Evolutionary conservation across 225 moss, liverwort and hornwort genomes (phyloP), one percentile per base, ranked within the genome.

Genomic region (Pseudisothecium myosuroides): DNA sequence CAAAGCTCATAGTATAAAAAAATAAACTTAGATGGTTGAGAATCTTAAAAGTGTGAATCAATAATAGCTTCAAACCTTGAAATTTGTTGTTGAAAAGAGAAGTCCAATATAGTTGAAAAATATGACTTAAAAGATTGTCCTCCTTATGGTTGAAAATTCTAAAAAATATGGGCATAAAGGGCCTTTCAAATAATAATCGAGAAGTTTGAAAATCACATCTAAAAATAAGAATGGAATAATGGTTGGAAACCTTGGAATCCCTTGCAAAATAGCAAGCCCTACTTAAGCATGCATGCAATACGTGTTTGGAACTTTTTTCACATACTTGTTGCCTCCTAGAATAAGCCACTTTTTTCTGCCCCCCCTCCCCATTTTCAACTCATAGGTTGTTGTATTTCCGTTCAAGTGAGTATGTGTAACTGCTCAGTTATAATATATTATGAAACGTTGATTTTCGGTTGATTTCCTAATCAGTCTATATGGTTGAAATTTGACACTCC

Each of bases 101-200:
- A 4, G 1, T 3, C 1, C 15, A 12, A 56, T 0, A 3, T 54
- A 9, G 12, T 78, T 55, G 24, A 16, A 37, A 78, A 55, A 2
- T 55, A 2, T 78, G 20, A 0, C 27, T 27, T 58, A 10, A 56
- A 56, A 12, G 8, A 80, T 28, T 77, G 14, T 37, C 23, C 5
- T 36, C 2, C 14, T 22, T 5, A 75, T 0, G 0, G 0, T 32
- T 12, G 2, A 24, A 14, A 69, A 8, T 39, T 9, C 1, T 20
- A 12, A 7, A 18, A 31, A 20, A 7, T 32, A 32, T 8, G 49
- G 12, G 5, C 0, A 6, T 75, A 32, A 32, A 49, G 1, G 12
- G 0, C 0, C 0, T 32, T 74, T 47, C 12, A 47, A 47, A 31
- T 47, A 29, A 74, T 12, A 19, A 31, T 31, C 19, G 74, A 74